Evolutionary conservation across 2,329 filamentous ascomycete species (phyloP).

Genomic region (Botrytis tulipae): DNA sequence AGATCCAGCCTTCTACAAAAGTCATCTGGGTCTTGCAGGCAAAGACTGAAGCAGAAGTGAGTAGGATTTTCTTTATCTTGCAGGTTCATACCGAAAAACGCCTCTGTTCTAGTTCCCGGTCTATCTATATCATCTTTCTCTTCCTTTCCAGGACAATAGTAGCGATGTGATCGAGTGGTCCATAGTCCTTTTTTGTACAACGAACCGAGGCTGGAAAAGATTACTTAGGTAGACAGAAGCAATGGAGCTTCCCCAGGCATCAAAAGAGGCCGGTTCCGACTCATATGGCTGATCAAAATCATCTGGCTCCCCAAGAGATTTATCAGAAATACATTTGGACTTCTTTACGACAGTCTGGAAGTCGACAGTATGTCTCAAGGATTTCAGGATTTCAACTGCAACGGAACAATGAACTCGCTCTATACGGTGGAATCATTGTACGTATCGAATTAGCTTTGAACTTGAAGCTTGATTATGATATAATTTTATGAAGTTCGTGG

Average conservation of each 20-base stretch:
- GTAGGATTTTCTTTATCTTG: slow-evolving; percentile 23
- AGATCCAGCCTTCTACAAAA: slow-evolving; percentile 63
- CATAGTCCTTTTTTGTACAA: not conserved
- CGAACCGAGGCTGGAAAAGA: not conserved
- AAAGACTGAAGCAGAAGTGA: slow-evolving; percentile 51
- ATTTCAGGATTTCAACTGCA: not conserved
- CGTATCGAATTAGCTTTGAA: not conserved
- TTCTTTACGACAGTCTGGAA: not conserved
- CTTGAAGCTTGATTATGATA: not conserved
- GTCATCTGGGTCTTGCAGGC: slow-evolving; percentile 61
- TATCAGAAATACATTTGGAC: not conserved
- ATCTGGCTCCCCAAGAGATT: not conserved
- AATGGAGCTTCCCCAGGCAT: not conserved
- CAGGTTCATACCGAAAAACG: not conserved
- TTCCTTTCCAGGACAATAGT: not conserved
- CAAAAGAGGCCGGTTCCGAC: not conserved
- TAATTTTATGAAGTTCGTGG: not conserved
- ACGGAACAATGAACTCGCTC: not conserved
- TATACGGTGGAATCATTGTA: not conserved
- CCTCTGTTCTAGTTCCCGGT: not conserved
- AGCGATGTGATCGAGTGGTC: not conserved
- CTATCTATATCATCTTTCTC: not conserved
- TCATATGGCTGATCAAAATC: not conserved
- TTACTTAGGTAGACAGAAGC: not conserved
- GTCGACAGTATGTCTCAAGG: not conserved